Base-by-base conservation (phyloP, 1,139 yeast species). In the Kazachstania sp. region DNA sequence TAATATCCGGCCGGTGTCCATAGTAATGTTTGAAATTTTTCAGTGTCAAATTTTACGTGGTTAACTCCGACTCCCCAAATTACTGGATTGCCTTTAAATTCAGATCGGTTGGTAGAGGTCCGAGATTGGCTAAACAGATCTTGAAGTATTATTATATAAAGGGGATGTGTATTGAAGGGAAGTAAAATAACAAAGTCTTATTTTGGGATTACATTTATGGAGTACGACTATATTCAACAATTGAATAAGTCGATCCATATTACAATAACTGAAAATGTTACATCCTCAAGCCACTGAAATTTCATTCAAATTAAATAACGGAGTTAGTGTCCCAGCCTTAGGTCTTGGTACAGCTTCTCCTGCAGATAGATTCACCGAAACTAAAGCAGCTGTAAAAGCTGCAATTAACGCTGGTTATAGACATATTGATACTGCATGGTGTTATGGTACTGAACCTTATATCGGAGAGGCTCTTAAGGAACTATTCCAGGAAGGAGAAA, bases 301-400 rank as follows among this genome's bases (percentile, higher is more conserved):
- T 34, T 53, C 54, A 13, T 63, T 65, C 43, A 68, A 68, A 31
- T 65, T 79, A 48, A 78, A 78, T 67, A 75, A 72, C 52, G 82
- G 83, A 15, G 64, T 63, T 40, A 53, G 58, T 30, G 78, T 81
- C 52, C 86, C 86, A 6, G 75, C 74, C 7, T 54, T 81, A 49
- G 85, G 82, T 0, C 66, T 81, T 29, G 86, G 86, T 19, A 80
- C 86, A 2, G 74, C 81, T 16, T 62, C 73, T 13, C 72, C 72
- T 15, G 70, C 65, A 2, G 74, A 70, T 38, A 52, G 56, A 30
- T 35, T 60, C 11, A 53, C 58, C 5, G 60, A 55, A 20, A 61
- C 67, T 3, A 62, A 58, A 28, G 63, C 69, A 2, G 66, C 76
- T 8, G 76, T 75, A 2, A 71, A 71, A 53, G 69, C 71, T 37